Evolutionary conservation across 2,329 filamentous ascomycete genomes (phyloP), one percentile per base, ranked within the genome.

Genomic region (Colletotrichum caudatum): DNA sequence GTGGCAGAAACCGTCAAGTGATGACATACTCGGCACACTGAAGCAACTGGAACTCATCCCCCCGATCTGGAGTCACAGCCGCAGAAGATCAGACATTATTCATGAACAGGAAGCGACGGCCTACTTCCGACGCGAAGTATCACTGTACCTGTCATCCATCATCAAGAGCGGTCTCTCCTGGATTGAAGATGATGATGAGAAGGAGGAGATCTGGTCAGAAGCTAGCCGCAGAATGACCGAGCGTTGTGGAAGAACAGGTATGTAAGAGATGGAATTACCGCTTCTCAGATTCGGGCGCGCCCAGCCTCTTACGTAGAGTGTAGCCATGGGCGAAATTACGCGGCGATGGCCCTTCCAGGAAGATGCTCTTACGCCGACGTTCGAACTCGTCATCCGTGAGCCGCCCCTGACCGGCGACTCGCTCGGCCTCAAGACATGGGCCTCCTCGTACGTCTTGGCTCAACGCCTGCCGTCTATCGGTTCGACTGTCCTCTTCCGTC

Each of bases 401-500:
- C 96, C 96, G 1, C 91, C 94, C 0, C 85, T 98, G 67, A 97
- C 94, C 0, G 93, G 93, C 8, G 95, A 98, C 80, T 93, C 93
- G 71, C 85, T 98, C 23, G 96, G 96, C 1, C 87, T 97, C 80
- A 98, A 99, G 81, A 99, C 96, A 0, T 98, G 96, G 96, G 94
- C 93, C 0, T 95, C 94, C 0, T 95, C 94, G 0, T 97, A 94
- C 78, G 87, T 97, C 2, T 89, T 98, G 5, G 92, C 95, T 0
- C 92, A 89, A 75, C 90, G 93, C 33, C 87, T 98, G 35, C 84
- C 84, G 26, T 78, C 78, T 16, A 82, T 90, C 50, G 81, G 78
- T 9, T 80, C 79, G 54, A 84, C 80, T 18, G 81, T 83, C 0
- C 77, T 90, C 29, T 83, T 83, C 41, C 81, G 84, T 54, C 75